A percentile compares a stretch with the other conserved stretches of the same genome.
Conservation (phyloP, 495 filamentous ascomycete species). For the Aspergillus indologenus region DNA sequence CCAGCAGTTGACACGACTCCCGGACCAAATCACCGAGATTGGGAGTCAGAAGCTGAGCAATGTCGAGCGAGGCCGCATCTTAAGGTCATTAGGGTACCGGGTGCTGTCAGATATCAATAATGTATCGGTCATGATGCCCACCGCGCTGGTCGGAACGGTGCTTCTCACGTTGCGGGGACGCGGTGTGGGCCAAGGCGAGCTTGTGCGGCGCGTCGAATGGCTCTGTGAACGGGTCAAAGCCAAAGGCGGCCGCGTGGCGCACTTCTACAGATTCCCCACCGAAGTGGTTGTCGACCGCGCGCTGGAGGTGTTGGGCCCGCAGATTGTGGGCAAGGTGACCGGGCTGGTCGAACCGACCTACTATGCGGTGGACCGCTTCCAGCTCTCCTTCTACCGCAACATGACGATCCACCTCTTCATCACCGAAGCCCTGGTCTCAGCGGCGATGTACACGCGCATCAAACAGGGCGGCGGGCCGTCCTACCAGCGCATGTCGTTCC, state of each 20-base stretch:
- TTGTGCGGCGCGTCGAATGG: constrained; percentile 88
- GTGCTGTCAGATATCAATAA: constrained; percentile 92
- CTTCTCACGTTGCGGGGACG: constrained; percentile 87
- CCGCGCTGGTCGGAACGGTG: constrained; percentile 89
- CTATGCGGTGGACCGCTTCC: constrained; percentile 92
- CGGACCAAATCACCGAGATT: constrained; percentile 27
- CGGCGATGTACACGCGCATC: constrained; percentile 82
- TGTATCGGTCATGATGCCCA: constrained; percentile 97
- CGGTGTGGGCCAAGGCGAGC: constrained; percentile 82
- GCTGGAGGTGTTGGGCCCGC: constrained; percentile 83
- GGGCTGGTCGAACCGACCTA: constrained; percentile 84
- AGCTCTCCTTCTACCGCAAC: constrained; percentile 95
- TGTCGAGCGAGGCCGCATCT: constrained; percentile 57
- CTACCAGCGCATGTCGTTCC: constrained; percentile 73
- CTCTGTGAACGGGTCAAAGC: constrained; percentile 75
- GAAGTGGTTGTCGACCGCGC: constrained; percentile 82
- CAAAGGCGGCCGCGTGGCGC: constrained; percentile 86
- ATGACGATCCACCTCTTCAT: constrained; percentile 99
- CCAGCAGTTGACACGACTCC: constrained; percentile 59
- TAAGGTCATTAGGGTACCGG: constrained; percentile 83
- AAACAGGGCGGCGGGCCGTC: constrained; percentile 83
- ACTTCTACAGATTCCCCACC: constrained; percentile 79
- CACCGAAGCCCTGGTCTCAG: constrained; percentile 81
- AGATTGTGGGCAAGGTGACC: constrained; percentile 75
- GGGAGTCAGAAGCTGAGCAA: constrained; percentile 40